These are phyloP conservation scores for Pascua guehoae DNA, from an alignment of 1,284 basidiomycete species.

Conservation along the genomic window DNA sequence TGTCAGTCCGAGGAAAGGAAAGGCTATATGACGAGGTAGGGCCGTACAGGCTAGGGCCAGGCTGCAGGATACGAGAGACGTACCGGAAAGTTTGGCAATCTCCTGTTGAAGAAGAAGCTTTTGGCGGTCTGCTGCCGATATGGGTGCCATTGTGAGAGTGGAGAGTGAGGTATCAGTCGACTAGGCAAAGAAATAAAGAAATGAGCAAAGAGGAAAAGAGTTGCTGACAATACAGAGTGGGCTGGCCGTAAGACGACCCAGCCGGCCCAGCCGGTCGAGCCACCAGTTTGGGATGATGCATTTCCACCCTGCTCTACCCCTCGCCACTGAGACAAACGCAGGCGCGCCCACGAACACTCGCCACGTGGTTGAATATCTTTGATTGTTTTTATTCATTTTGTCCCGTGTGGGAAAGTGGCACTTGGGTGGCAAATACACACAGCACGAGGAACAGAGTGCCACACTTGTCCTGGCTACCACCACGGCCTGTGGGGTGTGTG, in stretches of 20 bases:
- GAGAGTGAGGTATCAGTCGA: neutral
- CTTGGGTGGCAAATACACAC: neutral
- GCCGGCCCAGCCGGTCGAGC: too few relatives aligned
- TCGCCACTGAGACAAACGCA: neutral
- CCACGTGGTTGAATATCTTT: neutral
- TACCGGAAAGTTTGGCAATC: conserved; percentile 48
- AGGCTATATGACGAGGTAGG: neutral
- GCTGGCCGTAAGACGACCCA: too few relatives aligned
- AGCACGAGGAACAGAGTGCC: neutral
- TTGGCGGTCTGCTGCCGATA: conserved; percentile 32
- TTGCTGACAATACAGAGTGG: too few relatives aligned
- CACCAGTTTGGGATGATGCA: neutral
- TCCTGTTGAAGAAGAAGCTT: conserved; percentile 45
- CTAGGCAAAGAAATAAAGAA: neutral
- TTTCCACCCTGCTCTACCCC: neutral
- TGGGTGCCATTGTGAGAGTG: conserved; percentile 9
- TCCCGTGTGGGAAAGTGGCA: neutral
- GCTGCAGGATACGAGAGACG: neutral
- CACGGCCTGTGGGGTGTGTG: neutral
- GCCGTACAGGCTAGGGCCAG: too few relatives aligned
- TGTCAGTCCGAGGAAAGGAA: neutral
- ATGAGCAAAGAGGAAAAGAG: too few relatives aligned
- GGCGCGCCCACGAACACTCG: neutral
- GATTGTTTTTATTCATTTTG: conserved; percentile 1
- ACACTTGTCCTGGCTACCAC: neutral